Base-by-base conservation (phyloP, 1,284 basidiomycete species). In the Meripilus lineatus region DNA sequence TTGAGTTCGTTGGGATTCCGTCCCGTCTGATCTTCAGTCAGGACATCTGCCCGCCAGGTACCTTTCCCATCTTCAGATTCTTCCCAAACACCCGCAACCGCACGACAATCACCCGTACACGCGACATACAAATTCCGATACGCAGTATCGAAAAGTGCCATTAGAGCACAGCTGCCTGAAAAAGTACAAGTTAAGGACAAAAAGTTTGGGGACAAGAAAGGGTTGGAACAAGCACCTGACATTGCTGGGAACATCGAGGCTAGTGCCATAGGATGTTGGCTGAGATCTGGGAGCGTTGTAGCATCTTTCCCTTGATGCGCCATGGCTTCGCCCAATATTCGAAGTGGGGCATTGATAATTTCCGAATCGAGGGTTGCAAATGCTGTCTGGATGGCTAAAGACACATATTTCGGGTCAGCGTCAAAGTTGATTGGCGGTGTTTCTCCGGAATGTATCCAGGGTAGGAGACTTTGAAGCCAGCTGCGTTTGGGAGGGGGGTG, bases 21-120 rank as follows among this genome's bases (percentile, higher is more conserved):
- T 22, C 93, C 95, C 8, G 93, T 98, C 70, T 98, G 94, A 62
- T 99, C 96, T 59, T 96, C 89, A 26, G 81, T 90, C 47, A 99
- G 73, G 17, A 92, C 89, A 61, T 97, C 93, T 17, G 93, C 88
- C 42, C 83, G 78, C 94, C 94, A 98, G 47, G 68, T 68, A 13
- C 78, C 77, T 25, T 67, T 67, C 5, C 81, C 77, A 57, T 81
- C 71, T 7, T 68, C 69, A 39, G 71, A 70, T 40, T 74, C 69
- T 53, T 90, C 83, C 86, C 91, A 95, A 47, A 92, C 80, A 22
- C 96, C 96, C 11, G 95, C 94, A 2, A 99, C 91, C 8, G 96
- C 96, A 35, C 96, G 81, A 57, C 89, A 89, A 62, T 99, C 96
- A 2, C 96, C 96, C 5, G 93, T 87, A 53, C 86, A 86, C 2